Conservation (phyloP, 2,329 filamentous ascomycete species). For the Ceratocystis colombiana region DNA sequence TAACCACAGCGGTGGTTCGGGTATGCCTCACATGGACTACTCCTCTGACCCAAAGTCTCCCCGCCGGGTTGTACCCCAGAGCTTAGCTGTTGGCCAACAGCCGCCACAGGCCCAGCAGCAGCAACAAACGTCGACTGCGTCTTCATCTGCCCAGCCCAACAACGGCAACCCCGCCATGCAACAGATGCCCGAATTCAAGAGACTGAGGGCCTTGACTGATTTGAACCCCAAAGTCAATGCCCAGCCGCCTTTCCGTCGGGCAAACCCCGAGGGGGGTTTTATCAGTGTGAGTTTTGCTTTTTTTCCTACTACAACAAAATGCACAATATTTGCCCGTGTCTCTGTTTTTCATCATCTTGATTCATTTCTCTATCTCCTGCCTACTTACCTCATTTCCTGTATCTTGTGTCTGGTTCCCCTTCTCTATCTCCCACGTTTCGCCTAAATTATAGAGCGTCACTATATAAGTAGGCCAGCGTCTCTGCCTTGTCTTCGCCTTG, state of each 20-base stretch:
- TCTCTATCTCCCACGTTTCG: not conserved
- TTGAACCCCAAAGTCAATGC: conserved; percentile 72
- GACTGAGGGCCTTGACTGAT: conserved; percentile 61
- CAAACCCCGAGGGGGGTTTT: conserved; percentile 93
- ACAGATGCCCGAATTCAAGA: conserved; percentile 79
- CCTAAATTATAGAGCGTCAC: no score
- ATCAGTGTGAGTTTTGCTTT: conserved; percentile 62
- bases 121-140: not conserved
- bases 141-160: conserved; percentile 16
- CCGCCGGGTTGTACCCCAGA: conserved; percentile 42
- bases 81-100: conserved; percentile 28
- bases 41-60: conserved; percentile 47
- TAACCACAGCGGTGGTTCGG: conserved; percentile 9
- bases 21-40: conserved; percentile 53
- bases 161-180: conserved; percentile 44
- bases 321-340: not conserved
- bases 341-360: not conserved
- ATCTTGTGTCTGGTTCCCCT: not conserved
- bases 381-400: not conserved
- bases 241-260: conserved; percentile 83
- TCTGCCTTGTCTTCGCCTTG: no score
- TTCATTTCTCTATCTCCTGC: not conserved
- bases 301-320: no score
- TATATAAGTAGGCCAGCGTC: no score
- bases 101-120: conserved; percentile 25